Percentiles rank a stretch among this genome's conserved stretches.
These are phyloP conservation scores for Hypoxylon lienhwacheense DNA, from an alignment of 495 filamentous ascomycete genomes.

Conservation along the genomic window DNA sequence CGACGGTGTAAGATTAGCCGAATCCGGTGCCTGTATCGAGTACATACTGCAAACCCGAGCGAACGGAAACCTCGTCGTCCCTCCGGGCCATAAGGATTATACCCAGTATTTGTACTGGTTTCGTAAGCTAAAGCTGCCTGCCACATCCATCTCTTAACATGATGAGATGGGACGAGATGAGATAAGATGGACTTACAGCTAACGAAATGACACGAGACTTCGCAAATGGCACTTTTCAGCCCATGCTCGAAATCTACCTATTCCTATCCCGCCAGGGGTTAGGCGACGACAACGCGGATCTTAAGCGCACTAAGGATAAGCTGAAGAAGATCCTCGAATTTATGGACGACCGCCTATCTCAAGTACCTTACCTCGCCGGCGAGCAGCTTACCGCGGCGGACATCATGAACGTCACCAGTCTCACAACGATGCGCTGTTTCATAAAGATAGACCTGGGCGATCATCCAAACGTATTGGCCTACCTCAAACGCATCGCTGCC, in stretches of 20 bases:
- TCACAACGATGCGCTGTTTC: constrained; percentile 60
- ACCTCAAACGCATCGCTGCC: constrained; percentile 45
- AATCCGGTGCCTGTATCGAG: constrained; percentile 58
- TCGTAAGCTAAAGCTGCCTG: constrained; percentile 28
- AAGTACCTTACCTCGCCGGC: constrained; percentile 60
- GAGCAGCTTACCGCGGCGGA: constrained; percentile 63
- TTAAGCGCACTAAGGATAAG: constrained; percentile 27
- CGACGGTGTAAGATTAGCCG: constrained; percentile 52
- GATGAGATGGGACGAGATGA: neutral
- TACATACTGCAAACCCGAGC: constrained; percentile 59
- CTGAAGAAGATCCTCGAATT: constrained; percentile 37
- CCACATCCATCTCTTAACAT: neutral
- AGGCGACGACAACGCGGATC: neutral
- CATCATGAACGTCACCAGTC: constrained; percentile 57
- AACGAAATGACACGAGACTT: constrained; percentile 43
- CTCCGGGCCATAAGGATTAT: constrained; percentile 50
- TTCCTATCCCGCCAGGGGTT: constrained; percentile 5
- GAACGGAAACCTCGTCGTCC: constrained; percentile 46
- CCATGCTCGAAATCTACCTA: constrained; percentile 33
- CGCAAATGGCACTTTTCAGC: constrained; percentile 58
- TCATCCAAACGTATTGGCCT: constrained; percentile 51
- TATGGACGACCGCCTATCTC: constrained; percentile 49
- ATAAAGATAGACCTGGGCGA: constrained; percentile 44
- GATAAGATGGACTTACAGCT: neutral
- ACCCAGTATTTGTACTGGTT: constrained; percentile 63